A percentile compares a stretch with the other conserved stretches of the same genome.
phyloP scores from a whole-genome alignment of 2,329 filamentous ascomycete species.

The Raffaelea albimanens region DNA sequence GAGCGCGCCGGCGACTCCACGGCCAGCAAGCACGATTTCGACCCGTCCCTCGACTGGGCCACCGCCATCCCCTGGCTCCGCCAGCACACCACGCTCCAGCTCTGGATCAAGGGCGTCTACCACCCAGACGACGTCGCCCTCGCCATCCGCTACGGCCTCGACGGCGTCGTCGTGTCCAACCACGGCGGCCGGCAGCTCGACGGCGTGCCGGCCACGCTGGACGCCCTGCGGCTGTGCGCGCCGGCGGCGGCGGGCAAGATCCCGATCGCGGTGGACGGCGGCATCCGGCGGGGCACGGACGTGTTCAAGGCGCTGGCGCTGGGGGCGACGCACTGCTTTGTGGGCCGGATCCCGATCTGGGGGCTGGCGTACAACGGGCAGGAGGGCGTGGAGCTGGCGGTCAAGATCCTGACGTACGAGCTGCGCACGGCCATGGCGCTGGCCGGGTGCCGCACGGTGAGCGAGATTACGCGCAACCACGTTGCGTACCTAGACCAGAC shows the following conservation, averaged over 20 bases:
- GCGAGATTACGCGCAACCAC: background rate
- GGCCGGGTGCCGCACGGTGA: background rate
- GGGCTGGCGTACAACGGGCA: constrained; percentile 45
- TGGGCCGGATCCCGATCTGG: background rate
- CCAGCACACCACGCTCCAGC: constrained; percentile 34
- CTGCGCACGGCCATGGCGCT: constrained; percentile 98
- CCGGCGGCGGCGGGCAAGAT: constrained; percentile 32
- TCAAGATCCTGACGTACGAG: constrained; percentile 87
- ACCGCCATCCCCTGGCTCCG: constrained; percentile 38
- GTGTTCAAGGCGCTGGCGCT: background rate
- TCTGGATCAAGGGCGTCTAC: constrained; percentile 32
- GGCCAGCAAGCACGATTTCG: background rate
- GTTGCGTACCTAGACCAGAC: background rate
- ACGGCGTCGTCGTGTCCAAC: background rate
- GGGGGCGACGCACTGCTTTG: background rate
- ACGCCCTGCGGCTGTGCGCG: constrained; percentile 10
- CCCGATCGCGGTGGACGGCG: background rate
- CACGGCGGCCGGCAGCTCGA: background rate
- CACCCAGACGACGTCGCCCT: constrained; percentile 28
- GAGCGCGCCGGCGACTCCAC: background rate
- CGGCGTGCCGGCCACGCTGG: background rate
- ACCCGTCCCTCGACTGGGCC: constrained; percentile 33
- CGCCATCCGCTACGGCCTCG: constrained; percentile 20
- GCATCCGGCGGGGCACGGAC: background rate
- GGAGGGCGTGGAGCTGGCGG: constrained; percentile 77